Base-by-base conservation (phyloP, 2,329 filamentous ascomycete species). In the Metarhizium guizhouense region DNA sequence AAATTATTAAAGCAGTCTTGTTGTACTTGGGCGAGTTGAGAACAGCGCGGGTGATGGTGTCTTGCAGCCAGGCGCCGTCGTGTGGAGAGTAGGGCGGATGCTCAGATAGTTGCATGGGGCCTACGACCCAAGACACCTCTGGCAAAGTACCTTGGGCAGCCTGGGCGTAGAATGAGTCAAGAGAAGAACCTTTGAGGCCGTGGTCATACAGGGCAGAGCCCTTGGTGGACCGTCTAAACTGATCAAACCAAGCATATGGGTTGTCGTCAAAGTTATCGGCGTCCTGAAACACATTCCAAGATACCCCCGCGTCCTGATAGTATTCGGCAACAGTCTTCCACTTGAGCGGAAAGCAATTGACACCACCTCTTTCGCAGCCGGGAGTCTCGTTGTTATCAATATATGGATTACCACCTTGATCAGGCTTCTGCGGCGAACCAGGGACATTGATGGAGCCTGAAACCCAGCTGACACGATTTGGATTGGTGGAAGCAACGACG, bases 1-100 rank as follows among this genome's bases (percentile, higher is more conserved):
- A 76, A 62, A 76, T 58, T 74, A 79, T 66, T 70, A 82, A 60
- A 0, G 70, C 72, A 2, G 77, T 80, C 20, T 69, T 72, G 47
- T 70, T 68, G 62, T 80, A 82, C 47, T 72, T 72, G 4, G 75
- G 75, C 20, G 77, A 77, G 52, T 69, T 70, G 13, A 72, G 75
- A 4, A 82, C 75, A 3, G 77, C 75, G 54, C 79, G 70, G 16
- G 79, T 74, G 6, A 82, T 69, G 61, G 77, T 68, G 62, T 77
- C 74, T 62, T 81, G 76, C 40, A 82, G 67, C 77, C 78, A 82
- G 4, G 71, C 78, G 14, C 79, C 79, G 56, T 82, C 79, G 56
- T 72, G 74, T 2, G 79, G 78, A 47, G 72, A 70, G 60, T 76
- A 80, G 0, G 78, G 77, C 2, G 77, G 72, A 61, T 82, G 78